These are phyloP conservation scores for Eimeria acervulina DNA, from an alignment of 169 alveolate species.

Conservation along the genomic window DNA sequence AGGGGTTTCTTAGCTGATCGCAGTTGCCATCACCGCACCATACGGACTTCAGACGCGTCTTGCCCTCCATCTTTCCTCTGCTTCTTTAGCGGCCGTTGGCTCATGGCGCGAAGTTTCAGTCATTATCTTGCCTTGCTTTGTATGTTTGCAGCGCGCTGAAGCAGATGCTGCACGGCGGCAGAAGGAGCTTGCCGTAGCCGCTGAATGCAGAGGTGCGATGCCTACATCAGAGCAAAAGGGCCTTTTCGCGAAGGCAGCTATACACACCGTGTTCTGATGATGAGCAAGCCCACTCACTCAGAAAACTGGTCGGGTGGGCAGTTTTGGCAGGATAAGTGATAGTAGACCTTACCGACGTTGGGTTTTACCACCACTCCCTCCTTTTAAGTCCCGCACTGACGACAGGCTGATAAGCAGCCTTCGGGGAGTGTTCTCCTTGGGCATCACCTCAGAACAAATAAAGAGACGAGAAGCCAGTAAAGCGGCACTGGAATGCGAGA, in stretches of 20 bases:
- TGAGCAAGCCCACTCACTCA: background rate
- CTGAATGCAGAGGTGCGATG: constrained; percentile 67
- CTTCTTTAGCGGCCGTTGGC: background rate
- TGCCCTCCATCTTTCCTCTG: background rate
- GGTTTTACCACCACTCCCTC: background rate
- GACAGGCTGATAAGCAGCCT: too few relatives aligned
- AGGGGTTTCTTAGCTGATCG: background rate
- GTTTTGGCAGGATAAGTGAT: background rate
- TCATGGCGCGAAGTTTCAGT: background rate
- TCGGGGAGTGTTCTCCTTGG: background rate
- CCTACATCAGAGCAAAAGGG: background rate
- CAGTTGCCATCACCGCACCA: background rate
- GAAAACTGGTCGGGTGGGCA: background rate
- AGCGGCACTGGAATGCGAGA: constrained; percentile 12
- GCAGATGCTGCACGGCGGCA: constrained; percentile 59
- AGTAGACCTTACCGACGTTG: background rate
- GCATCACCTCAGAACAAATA: constrained; percentile 22
- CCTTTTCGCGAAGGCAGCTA: background rate
- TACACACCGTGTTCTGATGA: background rate
- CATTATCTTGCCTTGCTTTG: background rate
- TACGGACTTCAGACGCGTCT: background rate
- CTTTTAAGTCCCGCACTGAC: background rate
- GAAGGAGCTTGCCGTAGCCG: constrained; percentile 17
- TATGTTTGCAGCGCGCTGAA: constrained; percentile 27
- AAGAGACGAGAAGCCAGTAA: background rate